A percentile compares a stretch with the other conserved stretches of the same genome.
Conservation (phyloP, 2,329 filamentous ascomycete genomes). For the Sporothrix pseudoabietina region DNA sequence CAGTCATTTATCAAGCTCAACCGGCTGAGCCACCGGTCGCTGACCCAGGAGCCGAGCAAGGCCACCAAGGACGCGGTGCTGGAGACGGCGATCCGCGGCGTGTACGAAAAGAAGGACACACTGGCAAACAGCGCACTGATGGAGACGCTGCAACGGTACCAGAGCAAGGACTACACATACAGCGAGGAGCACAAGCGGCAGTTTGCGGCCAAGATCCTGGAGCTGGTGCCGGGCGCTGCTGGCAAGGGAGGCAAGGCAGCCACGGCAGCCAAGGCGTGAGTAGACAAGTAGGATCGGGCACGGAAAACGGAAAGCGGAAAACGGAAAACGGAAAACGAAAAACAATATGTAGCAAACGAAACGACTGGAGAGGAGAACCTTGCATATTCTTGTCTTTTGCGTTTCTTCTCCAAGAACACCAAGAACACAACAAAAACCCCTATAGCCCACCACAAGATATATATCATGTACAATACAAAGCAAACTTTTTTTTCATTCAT, state of each 20-base stretch:
- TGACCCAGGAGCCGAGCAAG: constrained; percentile 33
- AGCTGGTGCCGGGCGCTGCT: constrained; percentile 37
- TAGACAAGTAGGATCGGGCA: no score
- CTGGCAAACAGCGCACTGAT: constrained; percentile 30
- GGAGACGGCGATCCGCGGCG: constrained; percentile 44
- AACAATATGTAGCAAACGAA: background rate
- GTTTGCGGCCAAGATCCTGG: constrained; percentile 41
- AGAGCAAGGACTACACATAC: constrained; percentile 42
- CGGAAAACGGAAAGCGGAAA: background rate
- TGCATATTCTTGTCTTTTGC: constrained; percentile 10
- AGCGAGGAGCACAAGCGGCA: constrained; percentile 45
- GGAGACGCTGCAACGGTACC: constrained; percentile 44
- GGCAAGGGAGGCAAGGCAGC: constrained; percentile 1
- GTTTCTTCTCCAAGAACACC: background rate
- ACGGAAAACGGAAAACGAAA: background rate
- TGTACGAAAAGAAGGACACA: constrained; percentile 37
- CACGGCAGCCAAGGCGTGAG: background rate
- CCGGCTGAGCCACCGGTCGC: background rate
- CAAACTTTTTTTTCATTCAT: background rate
- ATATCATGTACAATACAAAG: constrained; percentile 23
- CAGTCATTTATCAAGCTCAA: background rate
- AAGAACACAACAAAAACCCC: background rate
- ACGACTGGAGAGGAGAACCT: background rate
- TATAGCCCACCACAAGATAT: background rate
- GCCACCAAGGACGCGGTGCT: constrained; percentile 42